A percentile compares a stretch with the other conserved stretches of the same genome.
These are phyloP conservation scores for Terana coerulea DNA, from an alignment of 768 basidiomycete genomes.

Conservation along the genomic window DNA sequence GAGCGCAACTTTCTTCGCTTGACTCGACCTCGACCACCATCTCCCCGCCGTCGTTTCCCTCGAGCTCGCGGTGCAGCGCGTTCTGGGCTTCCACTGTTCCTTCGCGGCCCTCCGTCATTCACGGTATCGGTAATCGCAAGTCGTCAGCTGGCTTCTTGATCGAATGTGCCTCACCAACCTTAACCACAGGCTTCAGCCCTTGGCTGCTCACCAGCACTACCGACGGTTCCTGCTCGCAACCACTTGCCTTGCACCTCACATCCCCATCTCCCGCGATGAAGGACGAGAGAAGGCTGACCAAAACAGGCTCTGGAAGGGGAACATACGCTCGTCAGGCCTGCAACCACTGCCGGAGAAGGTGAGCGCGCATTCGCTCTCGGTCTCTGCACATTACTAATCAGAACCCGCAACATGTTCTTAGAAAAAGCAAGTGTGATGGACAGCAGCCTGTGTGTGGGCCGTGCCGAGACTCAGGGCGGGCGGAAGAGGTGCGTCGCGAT, in stretches of 20 bases:
- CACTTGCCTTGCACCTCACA: too few relatives aligned
- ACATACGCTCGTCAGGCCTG: conserved; percentile 32
- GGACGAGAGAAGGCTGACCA: conserved; percentile 22
- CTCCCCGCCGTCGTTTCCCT: not conserved
- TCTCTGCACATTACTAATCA: not conserved
- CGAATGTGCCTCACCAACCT: conserved; percentile 3
- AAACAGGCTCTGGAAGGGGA: conserved; percentile 23
- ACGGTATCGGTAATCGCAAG: not conserved
- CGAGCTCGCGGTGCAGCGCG: not conserved
- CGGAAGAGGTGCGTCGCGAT: conserved; percentile 21
- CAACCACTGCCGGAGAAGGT: conserved; percentile 30
- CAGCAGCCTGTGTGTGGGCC: conserved; percentile 27
- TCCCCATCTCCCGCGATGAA: too few relatives aligned
- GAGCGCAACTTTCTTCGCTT: too few relatives aligned
- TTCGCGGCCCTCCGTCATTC: not conserved
- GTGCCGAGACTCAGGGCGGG: conserved; percentile 23
- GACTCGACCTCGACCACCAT: too few relatives aligned
- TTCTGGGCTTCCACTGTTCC: not conserved
- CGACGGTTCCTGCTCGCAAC: not conserved
- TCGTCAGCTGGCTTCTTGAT: conserved; percentile 3
- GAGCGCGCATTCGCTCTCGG: not conserved
- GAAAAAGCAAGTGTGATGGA: conserved; percentile 33
- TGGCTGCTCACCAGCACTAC: not conserved
- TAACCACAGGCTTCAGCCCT: not conserved
- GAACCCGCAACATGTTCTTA: conserved; percentile 2